Evolutionary conservation across 805 yeast species (phyloP), one percentile per base, ranked within the genome.

Genomic region (Ogataea thermomethanolica): DNA sequence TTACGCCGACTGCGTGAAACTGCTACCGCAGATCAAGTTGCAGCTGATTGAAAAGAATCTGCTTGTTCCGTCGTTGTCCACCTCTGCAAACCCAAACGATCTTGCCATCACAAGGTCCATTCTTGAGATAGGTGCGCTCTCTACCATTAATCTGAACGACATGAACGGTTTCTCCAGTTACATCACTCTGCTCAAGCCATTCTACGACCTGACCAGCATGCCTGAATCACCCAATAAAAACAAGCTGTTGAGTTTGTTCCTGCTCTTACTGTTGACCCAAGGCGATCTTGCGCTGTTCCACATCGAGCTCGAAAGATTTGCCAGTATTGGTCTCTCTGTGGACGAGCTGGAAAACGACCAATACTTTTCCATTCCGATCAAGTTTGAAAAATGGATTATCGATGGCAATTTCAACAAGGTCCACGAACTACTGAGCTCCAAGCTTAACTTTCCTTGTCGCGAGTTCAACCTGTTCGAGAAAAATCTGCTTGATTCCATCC

Each of bases 371-470:
- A 89, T 89, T 60, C 98, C 98, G 17, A 81, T 91, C 39, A 80
- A 81, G 51, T 79, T 93, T 53, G 98, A 93, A 62, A 81, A 86
- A 50, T 87, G 95, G 84, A 76, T 93, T 50, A 88, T 91, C 83
- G 98, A 93, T 66, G 99, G 99, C 30, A 84, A 91, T 49, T 93
- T 90, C 64, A 93, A 88, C 62, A 86, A 86, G 63, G 91, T 90
- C 33, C 85, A 93, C 84, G 81, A 78, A 51, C 73, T 85, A 40
- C 47, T 64, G 29, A 52, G 59, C 9, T 54, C 57, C n/a, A 78
- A 81, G 37, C 75, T 78, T 44, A 69, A 70, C 39, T 79, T 81
- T 49, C 81, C 82, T 21, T 74, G 79, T 49, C 76, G 79, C 43
- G 98, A 93, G 61, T 90, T 81, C 62, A 76, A 75, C 43, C 73